A percentile compares a stretch with the other conserved stretches of the same genome.
Evolutionary conservation across 768 basidiomycete species (phyloP).

Genomic region (Boletellus emodensis): DNA sequence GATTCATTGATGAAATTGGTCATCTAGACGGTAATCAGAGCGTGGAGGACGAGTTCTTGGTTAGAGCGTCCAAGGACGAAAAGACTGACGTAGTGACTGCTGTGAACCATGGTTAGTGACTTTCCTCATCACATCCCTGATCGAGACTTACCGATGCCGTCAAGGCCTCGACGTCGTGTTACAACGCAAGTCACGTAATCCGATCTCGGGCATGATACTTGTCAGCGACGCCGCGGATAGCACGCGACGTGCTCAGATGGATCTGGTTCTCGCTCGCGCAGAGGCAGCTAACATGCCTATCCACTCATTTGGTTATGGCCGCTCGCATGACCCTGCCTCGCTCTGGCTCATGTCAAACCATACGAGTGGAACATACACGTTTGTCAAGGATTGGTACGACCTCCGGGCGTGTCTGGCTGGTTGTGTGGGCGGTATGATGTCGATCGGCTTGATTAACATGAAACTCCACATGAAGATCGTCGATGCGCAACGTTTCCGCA

Average conservation of each 20-base stretch:
- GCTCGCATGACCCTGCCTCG: slow-evolving; percentile 94
- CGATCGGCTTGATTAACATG: slow-evolving; percentile 88
- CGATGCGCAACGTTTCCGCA: slow-evolving; percentile 85
- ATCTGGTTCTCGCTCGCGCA: slow-evolving; percentile 92
- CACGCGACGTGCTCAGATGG: slow-evolving; percentile 95
- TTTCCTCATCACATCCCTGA: background rate
- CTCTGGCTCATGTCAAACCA: slow-evolving; percentile 99
- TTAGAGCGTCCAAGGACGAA: slow-evolving; percentile 80
- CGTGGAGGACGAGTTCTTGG: slow-evolving; percentile 60
- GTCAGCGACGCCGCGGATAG: slow-evolving; percentile 91
- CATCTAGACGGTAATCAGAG: slow-evolving; percentile 38
- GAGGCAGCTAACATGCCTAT: slow-evolving; percentile 97
- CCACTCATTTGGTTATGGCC: slow-evolving; percentile 95
- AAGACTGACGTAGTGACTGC: slow-evolving; percentile 97
- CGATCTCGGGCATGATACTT: slow-evolving; percentile 86
- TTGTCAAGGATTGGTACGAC: slow-evolving; percentile 97
- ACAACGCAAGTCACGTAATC: slow-evolving; percentile 89
- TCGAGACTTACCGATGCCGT: background rate
- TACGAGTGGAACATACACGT: slow-evolving; percentile 95
- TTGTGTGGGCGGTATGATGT: slow-evolving; percentile 95
- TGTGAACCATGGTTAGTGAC: slow-evolving; percentile 79
- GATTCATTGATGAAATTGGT: slow-evolving; percentile 73
- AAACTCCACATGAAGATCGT: slow-evolving; percentile 94
- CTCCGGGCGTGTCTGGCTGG: slow-evolving; percentile 90
- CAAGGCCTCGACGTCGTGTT: slow-evolving; percentile 88